Evolutionary conservation across 345 rosid genomes (phyloP).

Genomic region (Toxicodendron radicans): DNA sequence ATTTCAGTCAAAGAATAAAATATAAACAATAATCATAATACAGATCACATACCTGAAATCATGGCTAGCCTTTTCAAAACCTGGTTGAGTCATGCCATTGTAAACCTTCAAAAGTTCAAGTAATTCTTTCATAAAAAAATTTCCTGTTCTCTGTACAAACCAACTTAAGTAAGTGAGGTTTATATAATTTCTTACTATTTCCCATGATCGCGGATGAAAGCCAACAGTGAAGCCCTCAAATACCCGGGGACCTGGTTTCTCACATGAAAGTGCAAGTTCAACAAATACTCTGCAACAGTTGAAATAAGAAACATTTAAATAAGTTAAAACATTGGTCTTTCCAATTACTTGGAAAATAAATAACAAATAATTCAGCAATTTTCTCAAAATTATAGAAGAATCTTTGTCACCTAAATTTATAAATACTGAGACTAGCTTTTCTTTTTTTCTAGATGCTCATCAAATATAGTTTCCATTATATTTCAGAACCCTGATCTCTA

Average conservation of each 20-base stretch:
- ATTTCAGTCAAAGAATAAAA: slow-evolving; percentile 12
- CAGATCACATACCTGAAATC: slow-evolving; percentile 60
- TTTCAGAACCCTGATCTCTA: too few species aligned
- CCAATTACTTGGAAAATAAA: slow-evolving; percentile 7
- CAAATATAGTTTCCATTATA: too few species aligned
- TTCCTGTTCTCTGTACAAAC: slow-evolving; percentile 4
- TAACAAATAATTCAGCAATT: neutral
- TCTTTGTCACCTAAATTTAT: neutral
- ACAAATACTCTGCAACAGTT: slow-evolving; percentile 54
- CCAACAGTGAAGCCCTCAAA: slow-evolving; percentile 93
- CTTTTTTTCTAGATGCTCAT: too few species aligned
- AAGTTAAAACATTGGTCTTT: slow-evolving; percentile 7
- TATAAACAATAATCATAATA: neutral
- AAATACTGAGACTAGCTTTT: too few species aligned
- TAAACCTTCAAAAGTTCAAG: slow-evolving; percentile 52
- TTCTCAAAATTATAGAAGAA: neutral
- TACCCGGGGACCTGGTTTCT: slow-evolving; percentile 75
- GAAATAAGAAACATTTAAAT: slow-evolving; percentile 17
- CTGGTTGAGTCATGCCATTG: slow-evolving; percentile 87
- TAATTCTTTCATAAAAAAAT: slow-evolving; percentile 1
- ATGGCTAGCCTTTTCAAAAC: slow-evolving; percentile 57
- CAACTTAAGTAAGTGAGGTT: slow-evolving; percentile 5
- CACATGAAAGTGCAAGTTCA: slow-evolving; percentile 85
- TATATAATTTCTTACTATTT: slow-evolving; percentile 59
- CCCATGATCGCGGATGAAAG: slow-evolving; percentile 93